Conservation (phyloP, 2,329 filamentous ascomycete genomes). For the Leptodontidium sp. region DNA sequence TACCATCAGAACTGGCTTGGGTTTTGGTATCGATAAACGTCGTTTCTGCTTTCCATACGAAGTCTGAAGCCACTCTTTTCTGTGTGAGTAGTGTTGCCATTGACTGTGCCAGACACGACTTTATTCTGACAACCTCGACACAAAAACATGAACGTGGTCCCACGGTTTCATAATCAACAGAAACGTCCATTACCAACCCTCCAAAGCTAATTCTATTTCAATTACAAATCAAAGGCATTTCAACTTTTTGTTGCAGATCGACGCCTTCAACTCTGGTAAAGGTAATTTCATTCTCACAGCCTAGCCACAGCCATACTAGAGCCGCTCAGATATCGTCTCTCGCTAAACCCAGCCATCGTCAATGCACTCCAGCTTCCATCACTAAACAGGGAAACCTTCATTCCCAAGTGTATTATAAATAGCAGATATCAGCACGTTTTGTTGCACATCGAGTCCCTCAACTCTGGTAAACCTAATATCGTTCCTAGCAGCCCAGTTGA, state of each 20-base stretch:
- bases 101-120: background rate
- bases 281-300: background rate
- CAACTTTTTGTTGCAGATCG: slow-evolving; percentile 9
- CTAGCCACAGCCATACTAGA: background rate
- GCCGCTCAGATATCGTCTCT: background rate
- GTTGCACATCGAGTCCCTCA: slow-evolving; percentile 9
- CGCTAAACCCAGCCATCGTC: slow-evolving; percentile 8
- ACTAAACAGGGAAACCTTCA: background rate
- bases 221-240: background rate
- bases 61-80: background rate
- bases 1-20: too few species aligned
- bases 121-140: background rate
- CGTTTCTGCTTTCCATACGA: background rate
- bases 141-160: too few species aligned
- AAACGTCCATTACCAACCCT: background rate
- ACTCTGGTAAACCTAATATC: slow-evolving; percentile 10
- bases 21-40: background rate
- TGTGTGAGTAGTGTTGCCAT: background rate
- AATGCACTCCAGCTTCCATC: background rate
- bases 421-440: background rate
- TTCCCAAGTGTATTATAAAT: background rate
- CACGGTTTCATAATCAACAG: background rate
- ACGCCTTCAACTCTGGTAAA: background rate
- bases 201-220: background rate
- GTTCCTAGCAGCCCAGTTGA: background rate